Evolutionary conservation across 768 basidiomycete genomes (phyloP).

Genomic region (Clavulina sp.): DNA sequence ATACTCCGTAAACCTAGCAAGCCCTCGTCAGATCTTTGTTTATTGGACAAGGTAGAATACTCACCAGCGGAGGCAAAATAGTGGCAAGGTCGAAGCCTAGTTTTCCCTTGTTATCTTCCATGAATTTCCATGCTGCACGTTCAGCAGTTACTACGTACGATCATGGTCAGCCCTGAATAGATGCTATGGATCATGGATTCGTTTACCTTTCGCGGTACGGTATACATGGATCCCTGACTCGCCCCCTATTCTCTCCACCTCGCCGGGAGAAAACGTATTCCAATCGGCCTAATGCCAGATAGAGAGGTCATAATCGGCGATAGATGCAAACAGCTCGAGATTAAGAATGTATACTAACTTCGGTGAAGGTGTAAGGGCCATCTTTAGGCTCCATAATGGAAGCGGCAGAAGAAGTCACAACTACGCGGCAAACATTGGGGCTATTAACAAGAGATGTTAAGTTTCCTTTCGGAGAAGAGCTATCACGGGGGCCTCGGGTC

Average conservation of each 20-base stretch:
- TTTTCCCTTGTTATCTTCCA: conserved; percentile 4
- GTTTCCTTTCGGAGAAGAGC: background rate
- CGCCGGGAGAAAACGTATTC: conserved; percentile 3
- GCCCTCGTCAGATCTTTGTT: too few relatives aligned
- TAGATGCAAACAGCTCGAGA: background rate
- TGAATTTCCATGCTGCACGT: conserved; percentile 9
- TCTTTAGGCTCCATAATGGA: conserved; percentile 15
- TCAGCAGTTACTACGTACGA: conserved; percentile 5
- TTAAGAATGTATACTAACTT: background rate
- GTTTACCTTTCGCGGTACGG: too few relatives aligned
- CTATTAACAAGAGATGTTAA: background rate
- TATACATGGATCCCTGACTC: background rate
- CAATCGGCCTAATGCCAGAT: background rate
- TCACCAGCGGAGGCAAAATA: background rate
- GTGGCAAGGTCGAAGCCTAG: background rate
- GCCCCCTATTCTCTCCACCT: conserved; percentile 2
- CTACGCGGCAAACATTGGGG: conserved; percentile 17
- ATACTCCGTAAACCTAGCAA: background rate
- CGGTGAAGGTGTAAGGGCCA: background rate
- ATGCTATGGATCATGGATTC: too few relatives aligned
- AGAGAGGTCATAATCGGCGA: background rate
- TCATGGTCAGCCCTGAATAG: too few relatives aligned
- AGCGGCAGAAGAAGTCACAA: conserved; percentile 21
- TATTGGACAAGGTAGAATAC: background rate
- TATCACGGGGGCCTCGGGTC: background rate